phyloP scores from a whole-genome alignment of 202 grass and related monocot species.

The Dendrocalamus latiflorus region DNA sequence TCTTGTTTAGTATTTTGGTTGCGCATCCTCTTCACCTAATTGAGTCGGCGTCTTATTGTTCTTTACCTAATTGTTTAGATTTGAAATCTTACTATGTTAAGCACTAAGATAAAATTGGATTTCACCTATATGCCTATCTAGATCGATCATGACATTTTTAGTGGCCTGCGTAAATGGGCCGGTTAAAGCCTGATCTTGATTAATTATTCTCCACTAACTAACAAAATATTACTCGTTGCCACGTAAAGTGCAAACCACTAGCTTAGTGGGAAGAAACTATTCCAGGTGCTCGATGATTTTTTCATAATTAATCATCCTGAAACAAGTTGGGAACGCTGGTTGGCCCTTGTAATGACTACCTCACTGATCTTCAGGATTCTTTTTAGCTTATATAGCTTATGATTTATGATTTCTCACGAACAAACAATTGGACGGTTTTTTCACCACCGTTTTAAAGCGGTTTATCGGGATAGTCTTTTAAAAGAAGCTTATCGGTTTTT shows the following conservation, averaged over 20 bases:
- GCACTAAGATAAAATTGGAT: not conserved
- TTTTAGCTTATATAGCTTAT: too few relatives aligned
- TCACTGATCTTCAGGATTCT: too few relatives aligned
- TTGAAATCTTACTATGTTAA: not conserved
- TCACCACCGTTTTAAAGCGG: too few relatives aligned
- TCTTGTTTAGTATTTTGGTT: not conserved
- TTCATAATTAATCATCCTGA: not conserved
- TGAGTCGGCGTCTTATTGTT: not conserved
- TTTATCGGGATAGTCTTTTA: too few relatives aligned
- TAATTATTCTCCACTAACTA: not conserved
- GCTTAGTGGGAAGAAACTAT: constrained; percentile 20
- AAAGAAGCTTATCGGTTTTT: too few relatives aligned
- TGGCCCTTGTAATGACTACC: not conserved
- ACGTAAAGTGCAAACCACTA: not conserved
- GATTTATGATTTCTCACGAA: too few relatives aligned
- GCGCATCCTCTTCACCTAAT: not conserved
- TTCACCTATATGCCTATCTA: not conserved
- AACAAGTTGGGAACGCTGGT: not conserved
- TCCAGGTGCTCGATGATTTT: not conserved
- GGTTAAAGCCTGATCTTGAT: not conserved
- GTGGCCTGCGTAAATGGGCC: not conserved
- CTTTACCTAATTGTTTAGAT: too few relatives aligned
- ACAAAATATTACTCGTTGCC: not conserved
- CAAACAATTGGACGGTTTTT: too few relatives aligned
- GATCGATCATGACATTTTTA: too few relatives aligned